Evolutionary conservation across 768 basidiomycete genomes (phyloP).

Genomic region (Russula vinacea): DNA sequence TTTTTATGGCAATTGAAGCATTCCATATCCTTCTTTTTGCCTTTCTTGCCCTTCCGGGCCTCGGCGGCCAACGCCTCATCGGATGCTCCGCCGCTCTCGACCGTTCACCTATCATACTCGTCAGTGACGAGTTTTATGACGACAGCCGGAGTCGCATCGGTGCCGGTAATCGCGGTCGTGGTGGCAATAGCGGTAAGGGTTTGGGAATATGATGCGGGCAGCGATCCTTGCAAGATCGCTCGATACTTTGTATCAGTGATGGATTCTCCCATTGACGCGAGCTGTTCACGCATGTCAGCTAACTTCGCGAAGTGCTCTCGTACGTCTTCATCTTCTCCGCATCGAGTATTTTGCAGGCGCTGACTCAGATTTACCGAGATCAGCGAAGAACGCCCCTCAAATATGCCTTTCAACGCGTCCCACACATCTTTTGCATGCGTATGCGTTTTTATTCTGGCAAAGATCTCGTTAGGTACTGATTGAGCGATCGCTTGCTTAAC

Average conservation of each 20-base stretch:
- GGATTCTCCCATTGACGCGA: not conserved
- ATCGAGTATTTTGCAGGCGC: not conserved
- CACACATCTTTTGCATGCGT: not conserved
- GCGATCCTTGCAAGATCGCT: not conserved
- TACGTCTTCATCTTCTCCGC: not conserved
- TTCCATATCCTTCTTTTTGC: not conserved
- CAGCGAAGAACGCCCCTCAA: not conserved
- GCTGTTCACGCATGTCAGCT: not conserved
- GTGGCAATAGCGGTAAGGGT: no score
- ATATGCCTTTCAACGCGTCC: not conserved
- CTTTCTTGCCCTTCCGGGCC: no score
- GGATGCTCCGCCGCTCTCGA: no score
- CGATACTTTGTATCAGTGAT: not conserved
- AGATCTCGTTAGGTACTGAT: no score
- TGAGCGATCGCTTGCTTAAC: no score
- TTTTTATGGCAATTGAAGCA: not conserved
- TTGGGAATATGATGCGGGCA: not conserved
- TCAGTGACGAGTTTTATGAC: no score
- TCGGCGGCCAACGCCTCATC: no score
- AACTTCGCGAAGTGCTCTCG: not conserved
- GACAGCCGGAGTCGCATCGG: no score
- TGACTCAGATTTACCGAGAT: not conserved
- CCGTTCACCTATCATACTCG: no score
- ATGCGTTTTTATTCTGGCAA: no score
- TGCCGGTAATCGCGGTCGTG: no score